Evolutionary conservation across 2,329 filamentous ascomycete genomes (phyloP), one percentile per base, ranked within the genome.

Genomic region (Pyrenophora tritici-repentis): DNA sequence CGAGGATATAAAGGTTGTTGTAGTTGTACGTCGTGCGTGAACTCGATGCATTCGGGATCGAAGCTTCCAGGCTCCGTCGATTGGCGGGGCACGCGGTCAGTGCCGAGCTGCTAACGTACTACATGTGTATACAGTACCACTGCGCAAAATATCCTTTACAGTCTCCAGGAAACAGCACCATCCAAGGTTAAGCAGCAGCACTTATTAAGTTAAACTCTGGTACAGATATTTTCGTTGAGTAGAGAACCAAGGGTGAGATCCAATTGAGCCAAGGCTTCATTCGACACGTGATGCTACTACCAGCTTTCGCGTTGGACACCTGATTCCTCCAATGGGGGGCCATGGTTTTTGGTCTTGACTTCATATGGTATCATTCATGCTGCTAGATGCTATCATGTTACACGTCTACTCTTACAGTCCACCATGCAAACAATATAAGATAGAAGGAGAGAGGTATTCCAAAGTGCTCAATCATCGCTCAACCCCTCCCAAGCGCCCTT

Each of bases 401-500:
- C 64, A 68, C 46, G 22, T 43, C 53, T 70, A 67, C 43, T 66
- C 49, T 47, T 70, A 69, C 64, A 70, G 38, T 14, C 36, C 36
- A 33, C 54, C 47, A 49, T 33, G 29, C 58, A 59, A 52, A 56
- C 57, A 60, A 61, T 47, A 62, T 51, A 62, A 39, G 24, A 44
- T 52, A 42, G 54, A 63, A 65, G 58, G 40, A 50, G 58, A 61
- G 52, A 59, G 53, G 41, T 52, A 61, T 60, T 34, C 53, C 51
- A 48, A 36, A 32, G 35, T 48, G 33, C 56, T 62, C 52, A 55
- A 24, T 70, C 68, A 18, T 70, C 67, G n/a, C 50, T 57, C 53
- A 72, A 45, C 2, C 63, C 68, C 26, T 71, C 66, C 70, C 70
- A 73, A 22, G 57, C 50, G 12, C 59, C 61, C 49, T 71, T 72